Percentiles rank a stretch among this genome's conserved stretches.
phyloP scores from a whole-genome alignment of 2,329 filamentous ascomycete species.

The Magnaporthiopsis rhizophila region DNA sequence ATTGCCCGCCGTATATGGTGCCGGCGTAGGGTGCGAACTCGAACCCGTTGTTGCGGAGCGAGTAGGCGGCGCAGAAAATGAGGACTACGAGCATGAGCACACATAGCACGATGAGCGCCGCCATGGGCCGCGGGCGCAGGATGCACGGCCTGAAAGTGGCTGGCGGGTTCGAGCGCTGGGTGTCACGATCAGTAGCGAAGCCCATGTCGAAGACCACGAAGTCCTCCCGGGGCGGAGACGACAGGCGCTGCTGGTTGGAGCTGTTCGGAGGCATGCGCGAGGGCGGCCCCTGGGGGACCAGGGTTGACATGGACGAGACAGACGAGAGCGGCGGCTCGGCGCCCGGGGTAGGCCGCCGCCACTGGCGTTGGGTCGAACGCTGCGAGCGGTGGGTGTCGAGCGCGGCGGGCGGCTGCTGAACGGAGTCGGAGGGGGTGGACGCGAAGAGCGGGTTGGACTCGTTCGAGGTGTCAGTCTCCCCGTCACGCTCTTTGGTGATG shows the following conservation, averaged over 20 bases:
- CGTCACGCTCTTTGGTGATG: conserved; percentile 57
- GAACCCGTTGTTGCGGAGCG: conserved; percentile 53
- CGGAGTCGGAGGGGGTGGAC: not conserved
- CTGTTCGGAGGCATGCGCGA: conserved; percentile 8
- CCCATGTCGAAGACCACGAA: conserved; percentile 20
- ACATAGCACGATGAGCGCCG: conserved; percentile 51
- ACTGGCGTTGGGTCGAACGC: not conserved
- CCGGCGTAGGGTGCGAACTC: conserved; percentile 61
- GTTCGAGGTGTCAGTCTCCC: conserved; percentile 46
- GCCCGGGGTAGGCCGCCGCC: not conserved
- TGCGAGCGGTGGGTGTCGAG: not conserved
- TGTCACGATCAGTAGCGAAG: conserved; percentile 27
- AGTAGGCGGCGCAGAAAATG: conserved; percentile 65
- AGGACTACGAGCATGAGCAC: conserved; percentile 64
- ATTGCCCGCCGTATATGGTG: conserved; percentile 61
- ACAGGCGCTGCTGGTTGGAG: conserved; percentile 10
- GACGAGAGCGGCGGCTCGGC: conserved; percentile 3
- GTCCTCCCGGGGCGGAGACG: conserved; percentile 21
- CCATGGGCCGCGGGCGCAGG: conserved; percentile 58
- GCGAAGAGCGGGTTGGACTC: not conserved
- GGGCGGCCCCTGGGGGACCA: conserved; percentile 13
- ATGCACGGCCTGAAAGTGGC: conserved; percentile 61
- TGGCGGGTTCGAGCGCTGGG: conserved; percentile 10
- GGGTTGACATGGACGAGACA: conserved; percentile 13
- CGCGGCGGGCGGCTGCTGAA: not conserved